Evolutionary conservation across 1,139 yeast genomes (phyloP), one percentile per base, ranked within the genome.

Genomic region (Taphrina flavorubra): DNA sequence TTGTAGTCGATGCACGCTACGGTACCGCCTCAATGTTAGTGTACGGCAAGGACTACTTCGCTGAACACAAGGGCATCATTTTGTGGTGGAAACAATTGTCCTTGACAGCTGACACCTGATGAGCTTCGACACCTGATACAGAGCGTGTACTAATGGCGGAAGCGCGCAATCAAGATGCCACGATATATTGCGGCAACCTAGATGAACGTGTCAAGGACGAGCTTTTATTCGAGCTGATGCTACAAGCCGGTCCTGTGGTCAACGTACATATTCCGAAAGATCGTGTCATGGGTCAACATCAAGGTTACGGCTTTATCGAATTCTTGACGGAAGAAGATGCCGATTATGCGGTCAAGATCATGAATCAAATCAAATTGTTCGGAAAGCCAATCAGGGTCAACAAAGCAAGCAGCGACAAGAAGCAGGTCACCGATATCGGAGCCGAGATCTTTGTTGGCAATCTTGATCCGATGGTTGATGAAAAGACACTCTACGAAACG

Each of bases 271-370:
- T 94, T 74, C 98, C 98, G 5, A 87, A 86, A 74, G 97, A 92
- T 75, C 82, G 92, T 72, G 82, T 91, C 5, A 79, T 86, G 55
- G 85, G 85, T 71, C 81, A 84, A 1, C 92, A 89, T 74, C 96
- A 89, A 75, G 98, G 97, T 18, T 94, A 82, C 78, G 98, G 97
- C 13, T 94, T 94, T 78, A 87, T 90, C 1, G 96, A 90, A 76
- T 88, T 89, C 74, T 79, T 82, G 68, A 80, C 82, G 11, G 79
- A 79, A 1, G 81, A 78, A 31, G 97, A 92, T 74, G 88, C 90
- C 0, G 88, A 86, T 16, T 94, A 92, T 75, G 91, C 87, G 0
- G 77, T 84, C 47, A 82, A 84, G 70, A 79, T 90, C 0, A 78
- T 90, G 76, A 82, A 84, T 70, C 90, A 90, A 1, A 81, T 89